Percentiles rank a stretch among this genome's conserved stretches.
phyloP scores from a whole-genome alignment of 169 alveolate species.

The Plasmodium malariae region DNA sequence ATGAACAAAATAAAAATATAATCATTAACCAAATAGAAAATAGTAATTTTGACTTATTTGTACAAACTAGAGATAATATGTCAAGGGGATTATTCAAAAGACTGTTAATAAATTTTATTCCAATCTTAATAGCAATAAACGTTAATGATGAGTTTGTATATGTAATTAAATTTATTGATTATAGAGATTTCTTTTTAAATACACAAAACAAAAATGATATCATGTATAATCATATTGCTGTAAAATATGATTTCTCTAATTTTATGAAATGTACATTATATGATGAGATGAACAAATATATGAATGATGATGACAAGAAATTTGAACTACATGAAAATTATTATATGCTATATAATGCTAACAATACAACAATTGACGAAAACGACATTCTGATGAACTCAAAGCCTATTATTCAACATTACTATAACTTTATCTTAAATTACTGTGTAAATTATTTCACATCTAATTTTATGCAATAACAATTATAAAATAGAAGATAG shows the following conservation, averaged over 20 bases:
- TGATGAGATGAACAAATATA: neutral
- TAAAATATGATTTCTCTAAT: constrained; percentile 1
- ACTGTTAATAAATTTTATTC: constrained; percentile 51
- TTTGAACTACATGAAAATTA: constrained; percentile 43
- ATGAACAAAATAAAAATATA: constrained; percentile 70
- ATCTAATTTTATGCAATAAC: constrained; percentile 14
- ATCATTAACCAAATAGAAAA: constrained; percentile 58
- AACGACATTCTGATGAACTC: constrained; percentile 23
- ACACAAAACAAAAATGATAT: constrained; percentile 44
- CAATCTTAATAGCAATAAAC: constrained; percentile 36
- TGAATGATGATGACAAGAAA: constrained; percentile 2
- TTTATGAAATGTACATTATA: constrained; percentile 19
- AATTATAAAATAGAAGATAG: neutral
- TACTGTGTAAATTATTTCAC: constrained; percentile 28
- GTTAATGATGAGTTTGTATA: constrained; percentile 49
- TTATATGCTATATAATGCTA: constrained; percentile 61
- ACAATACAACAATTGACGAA: constrained; percentile 16
- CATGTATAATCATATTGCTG: constrained; percentile 20
- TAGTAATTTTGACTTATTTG: constrained; percentile 52
- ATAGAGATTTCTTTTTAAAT: constrained; percentile 20
- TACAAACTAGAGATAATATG: constrained; percentile 38
- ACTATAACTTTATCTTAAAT: constrained; percentile 28
- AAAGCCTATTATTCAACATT: constrained; percentile 42
- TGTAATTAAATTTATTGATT: constrained; percentile 61
- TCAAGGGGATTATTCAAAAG: constrained; percentile 63